Percentiles rank a stretch among this genome's conserved stretches.
These are phyloP conservation scores for Raphanus hybrid DNA, from an alignment of 441 rosid genomes.

Conservation along the genomic window DNA sequence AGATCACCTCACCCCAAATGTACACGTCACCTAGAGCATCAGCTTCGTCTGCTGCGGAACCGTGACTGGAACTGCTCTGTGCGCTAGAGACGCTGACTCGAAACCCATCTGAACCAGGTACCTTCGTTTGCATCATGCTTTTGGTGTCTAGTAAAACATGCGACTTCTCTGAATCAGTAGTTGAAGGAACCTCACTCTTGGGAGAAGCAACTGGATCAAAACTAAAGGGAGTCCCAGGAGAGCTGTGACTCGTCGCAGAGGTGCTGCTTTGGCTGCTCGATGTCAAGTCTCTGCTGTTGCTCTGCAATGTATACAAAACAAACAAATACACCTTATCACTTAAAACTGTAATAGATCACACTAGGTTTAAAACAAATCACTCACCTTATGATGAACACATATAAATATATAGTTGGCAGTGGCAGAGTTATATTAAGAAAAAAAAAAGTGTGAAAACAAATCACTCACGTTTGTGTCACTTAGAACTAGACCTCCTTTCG, in stretches of 20 bases:
- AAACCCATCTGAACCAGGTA: slow-evolving; percentile 84
- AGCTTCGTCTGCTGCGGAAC: slow-evolving; percentile 89
- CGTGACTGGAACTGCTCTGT: slow-evolving; percentile 96
- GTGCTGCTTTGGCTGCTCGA: slow-evolving; percentile 78
- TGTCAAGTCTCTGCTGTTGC: slow-evolving; percentile 71
- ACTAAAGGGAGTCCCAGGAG: slow-evolving; percentile 73
- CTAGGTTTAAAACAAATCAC: no score
- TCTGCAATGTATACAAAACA: slow-evolving; percentile 56
- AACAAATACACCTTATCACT: not conserved
- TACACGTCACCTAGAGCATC: slow-evolving; percentile 96
- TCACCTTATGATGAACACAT: no score
- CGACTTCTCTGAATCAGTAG: slow-evolving; percentile 64
- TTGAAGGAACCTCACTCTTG: slow-evolving; percentile 63
- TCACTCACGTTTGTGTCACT: not conserved
- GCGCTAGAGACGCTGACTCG: slow-evolving; percentile 98
- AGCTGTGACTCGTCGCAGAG: slow-evolving; percentile 53
- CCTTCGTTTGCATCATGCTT: slow-evolving; percentile 93
- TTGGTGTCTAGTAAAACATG: slow-evolving; percentile 81
- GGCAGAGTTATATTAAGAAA: no score
- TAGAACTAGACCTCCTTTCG: not conserved
- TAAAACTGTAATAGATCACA: no score
- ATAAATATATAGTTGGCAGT: no score
- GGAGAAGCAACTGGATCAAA: slow-evolving; percentile 66
- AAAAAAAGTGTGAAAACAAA: not conserved
- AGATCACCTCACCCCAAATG: slow-evolving; percentile 93